A percentile compares a stretch with the other conserved stretches of the same genome.
Conservation (phyloP, 1,139 yeast species). For the Yamadazyma triangularis region DNA sequence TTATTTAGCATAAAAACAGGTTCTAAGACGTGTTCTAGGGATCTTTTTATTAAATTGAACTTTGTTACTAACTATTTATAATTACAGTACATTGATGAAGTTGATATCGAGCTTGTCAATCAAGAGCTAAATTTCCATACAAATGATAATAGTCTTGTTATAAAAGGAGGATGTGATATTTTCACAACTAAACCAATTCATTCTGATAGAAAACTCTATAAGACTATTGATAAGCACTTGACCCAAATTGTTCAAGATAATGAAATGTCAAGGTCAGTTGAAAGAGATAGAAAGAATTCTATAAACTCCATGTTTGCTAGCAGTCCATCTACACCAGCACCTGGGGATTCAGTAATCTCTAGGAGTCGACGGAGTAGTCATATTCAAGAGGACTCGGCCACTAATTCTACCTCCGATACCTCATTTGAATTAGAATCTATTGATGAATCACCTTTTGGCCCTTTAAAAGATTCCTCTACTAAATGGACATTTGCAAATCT, state of each 20-base stretch:
- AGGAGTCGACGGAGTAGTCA: conserved; percentile 7
- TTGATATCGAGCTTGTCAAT: conserved; percentile 83
- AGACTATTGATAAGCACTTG: conserved; percentile 79
- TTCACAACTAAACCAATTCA: conserved; percentile 94
- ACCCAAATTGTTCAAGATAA: conserved; percentile 61
- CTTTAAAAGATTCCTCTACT: conserved; percentile 76
- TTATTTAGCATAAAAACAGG: no score
- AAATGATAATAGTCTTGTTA: conserved; percentile 73
- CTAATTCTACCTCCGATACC: conserved; percentile 13
- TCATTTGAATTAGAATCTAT: conserved; percentile 20
- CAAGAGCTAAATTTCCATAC: conserved; percentile 86
- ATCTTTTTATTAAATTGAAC: background rate
- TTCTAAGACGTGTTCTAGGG: no score
- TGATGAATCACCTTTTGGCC: conserved; percentile 87
- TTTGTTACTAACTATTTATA: conserved; percentile 18
- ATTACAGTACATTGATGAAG: conserved; percentile 78
- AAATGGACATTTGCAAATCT: conserved; percentile 87
- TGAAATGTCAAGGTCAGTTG: conserved; percentile 38
- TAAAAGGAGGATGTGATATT: conserved; percentile 84
- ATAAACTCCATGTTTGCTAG: conserved; percentile 32
- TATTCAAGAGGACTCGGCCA: conserved; percentile 13
- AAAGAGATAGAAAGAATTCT: conserved; percentile 37
- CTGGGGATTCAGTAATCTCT: conserved; percentile 6
- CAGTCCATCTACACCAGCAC: conserved; percentile 21
- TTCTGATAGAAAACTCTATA: conserved; percentile 81